A percentile compares a stretch with the other conserved stretches of the same genome.
These are phyloP conservation scores for Puccinellia tenuiflora DNA, from an alignment of 176 grass and related monocot genomes.

Conservation along the genomic window DNA sequence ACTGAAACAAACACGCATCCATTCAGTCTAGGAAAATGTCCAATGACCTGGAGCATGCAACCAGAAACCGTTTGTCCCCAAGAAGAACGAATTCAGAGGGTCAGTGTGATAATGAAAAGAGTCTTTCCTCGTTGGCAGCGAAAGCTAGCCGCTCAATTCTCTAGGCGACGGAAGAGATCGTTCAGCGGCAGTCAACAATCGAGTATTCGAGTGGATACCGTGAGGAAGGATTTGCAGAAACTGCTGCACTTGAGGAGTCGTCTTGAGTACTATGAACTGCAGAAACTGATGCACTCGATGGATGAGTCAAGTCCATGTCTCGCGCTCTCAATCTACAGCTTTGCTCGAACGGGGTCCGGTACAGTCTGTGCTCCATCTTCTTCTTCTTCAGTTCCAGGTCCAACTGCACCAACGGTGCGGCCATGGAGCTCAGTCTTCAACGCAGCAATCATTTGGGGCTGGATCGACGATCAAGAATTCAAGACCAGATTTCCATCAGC, in stretches of 20 bases:
- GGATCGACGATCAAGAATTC: no score
- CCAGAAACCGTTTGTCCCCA: no score
- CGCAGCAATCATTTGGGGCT: background rate
- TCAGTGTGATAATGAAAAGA: background rate
- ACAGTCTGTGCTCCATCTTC: background rate
- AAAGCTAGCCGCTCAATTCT: background rate
- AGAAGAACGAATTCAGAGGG: no score
- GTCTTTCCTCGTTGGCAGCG: background rate
- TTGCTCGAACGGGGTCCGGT: background rate
- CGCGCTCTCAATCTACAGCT: background rate
- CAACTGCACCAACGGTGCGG: background rate
- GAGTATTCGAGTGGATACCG: background rate
- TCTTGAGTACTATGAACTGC: background rate
- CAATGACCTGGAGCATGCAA: no score
- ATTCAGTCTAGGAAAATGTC: no score
- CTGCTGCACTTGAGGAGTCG: background rate
- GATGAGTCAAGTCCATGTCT: slow-evolving; percentile 6
- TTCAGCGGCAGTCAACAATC: background rate
- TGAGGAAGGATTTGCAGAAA: background rate
- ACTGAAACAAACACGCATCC: no score
- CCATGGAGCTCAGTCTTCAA: background rate
- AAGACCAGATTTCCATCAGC: no score
- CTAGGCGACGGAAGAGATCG: background rate
- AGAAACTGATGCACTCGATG: background rate
- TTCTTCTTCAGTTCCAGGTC: background rate